phyloP scores from a whole-genome alignment of 139 green algal species.

The Chlorella sp. region DNA sequence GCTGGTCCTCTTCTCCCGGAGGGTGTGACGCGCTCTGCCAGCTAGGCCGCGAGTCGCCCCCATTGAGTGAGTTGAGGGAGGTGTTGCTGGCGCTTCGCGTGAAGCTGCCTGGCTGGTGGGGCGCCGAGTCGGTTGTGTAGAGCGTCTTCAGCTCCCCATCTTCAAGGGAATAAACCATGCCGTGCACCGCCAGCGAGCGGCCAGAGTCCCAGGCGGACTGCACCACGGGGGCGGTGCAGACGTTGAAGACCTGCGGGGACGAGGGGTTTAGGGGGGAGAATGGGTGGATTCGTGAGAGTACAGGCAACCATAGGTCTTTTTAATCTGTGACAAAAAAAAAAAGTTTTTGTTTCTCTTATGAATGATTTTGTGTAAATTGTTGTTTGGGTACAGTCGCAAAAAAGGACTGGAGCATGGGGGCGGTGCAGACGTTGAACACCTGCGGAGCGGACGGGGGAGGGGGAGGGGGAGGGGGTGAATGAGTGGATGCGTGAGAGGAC shows the following conservation, averaged over 20 bases:
- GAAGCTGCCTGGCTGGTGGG: slow-evolving; percentile 12
- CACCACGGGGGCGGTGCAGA: slow-evolving; percentile 76
- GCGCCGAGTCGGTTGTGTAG: slow-evolving; percentile 5
- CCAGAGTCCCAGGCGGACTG: slow-evolving; percentile 80
- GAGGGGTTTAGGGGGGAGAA: too few relatives aligned
- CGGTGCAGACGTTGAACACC: slow-evolving; percentile 82
- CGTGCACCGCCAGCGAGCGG: slow-evolving; percentile 75
- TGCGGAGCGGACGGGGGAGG: slow-evolving; percentile 36
- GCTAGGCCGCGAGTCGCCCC: too few relatives aligned
- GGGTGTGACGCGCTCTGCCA: too few relatives aligned
- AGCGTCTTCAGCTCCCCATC: slow-evolving; percentile 56
- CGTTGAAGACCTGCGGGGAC: slow-evolving; percentile 75
- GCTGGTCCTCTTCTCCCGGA: background rate
- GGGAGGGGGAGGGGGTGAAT: too few relatives aligned
- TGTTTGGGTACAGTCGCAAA: too few relatives aligned
- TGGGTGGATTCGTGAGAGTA: too few relatives aligned
- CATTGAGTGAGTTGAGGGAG: background rate
- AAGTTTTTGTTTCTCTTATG: too few relatives aligned
- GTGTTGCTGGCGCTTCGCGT: background rate
- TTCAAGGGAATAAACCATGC: slow-evolving; percentile 65
- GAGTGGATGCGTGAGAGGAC: too few relatives aligned
- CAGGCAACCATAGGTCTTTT: too few relatives aligned
- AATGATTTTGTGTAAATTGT: too few relatives aligned
- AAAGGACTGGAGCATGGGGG: slow-evolving; percentile 71
- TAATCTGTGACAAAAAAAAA: too few relatives aligned